A percentile compares a stretch with the other conserved stretches of the same genome.
phyloP scores from a whole-genome alignment of 129 eudicot species.

The Centella asiatica region DNA sequence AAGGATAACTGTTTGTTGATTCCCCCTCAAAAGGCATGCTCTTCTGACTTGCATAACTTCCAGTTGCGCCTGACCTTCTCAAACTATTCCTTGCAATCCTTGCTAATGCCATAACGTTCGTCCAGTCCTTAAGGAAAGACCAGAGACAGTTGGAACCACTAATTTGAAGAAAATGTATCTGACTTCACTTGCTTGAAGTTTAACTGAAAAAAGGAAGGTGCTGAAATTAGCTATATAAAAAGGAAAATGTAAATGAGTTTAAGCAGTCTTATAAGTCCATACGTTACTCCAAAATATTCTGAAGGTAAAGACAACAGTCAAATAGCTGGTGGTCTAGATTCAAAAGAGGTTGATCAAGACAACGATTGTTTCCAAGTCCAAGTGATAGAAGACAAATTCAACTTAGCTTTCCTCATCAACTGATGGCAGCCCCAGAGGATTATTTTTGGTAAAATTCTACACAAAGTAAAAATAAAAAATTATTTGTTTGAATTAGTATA shows the following conservation, averaged over 20 bases:
- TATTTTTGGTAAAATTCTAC: constrained; percentile 1
- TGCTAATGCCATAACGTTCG: constrained; percentile 60
- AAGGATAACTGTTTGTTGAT: constrained; percentile 16
- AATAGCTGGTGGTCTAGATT: constrained; percentile 9
- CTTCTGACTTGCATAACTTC: constrained; percentile 27
- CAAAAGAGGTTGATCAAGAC: constrained; percentile 17
- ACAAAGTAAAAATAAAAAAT: no score
- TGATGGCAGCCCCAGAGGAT: constrained; percentile 32
- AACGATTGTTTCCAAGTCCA: constrained; percentile 5
- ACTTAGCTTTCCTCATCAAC: constrained; percentile 27
- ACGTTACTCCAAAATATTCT: background rate
- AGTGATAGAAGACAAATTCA: constrained; percentile 13
- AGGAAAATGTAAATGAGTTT: background rate
- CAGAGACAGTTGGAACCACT: constrained; percentile 3
- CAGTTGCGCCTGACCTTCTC: constrained; percentile 34
- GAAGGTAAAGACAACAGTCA: constrained; percentile 20
- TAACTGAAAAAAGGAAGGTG: background rate
- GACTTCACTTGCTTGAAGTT: constrained; percentile 1
- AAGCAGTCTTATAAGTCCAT: constrained; percentile 7
- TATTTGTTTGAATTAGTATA: background rate
- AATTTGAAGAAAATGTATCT: background rate
- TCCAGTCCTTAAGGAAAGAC: background rate
- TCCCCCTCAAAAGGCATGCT: constrained; percentile 11
- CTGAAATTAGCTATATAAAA: background rate
- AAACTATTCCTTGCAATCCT: constrained; percentile 63